phyloP scores from a whole-genome alignment of 1,284 basidiomycete species.

The Ganoderma meredithae region DNA sequence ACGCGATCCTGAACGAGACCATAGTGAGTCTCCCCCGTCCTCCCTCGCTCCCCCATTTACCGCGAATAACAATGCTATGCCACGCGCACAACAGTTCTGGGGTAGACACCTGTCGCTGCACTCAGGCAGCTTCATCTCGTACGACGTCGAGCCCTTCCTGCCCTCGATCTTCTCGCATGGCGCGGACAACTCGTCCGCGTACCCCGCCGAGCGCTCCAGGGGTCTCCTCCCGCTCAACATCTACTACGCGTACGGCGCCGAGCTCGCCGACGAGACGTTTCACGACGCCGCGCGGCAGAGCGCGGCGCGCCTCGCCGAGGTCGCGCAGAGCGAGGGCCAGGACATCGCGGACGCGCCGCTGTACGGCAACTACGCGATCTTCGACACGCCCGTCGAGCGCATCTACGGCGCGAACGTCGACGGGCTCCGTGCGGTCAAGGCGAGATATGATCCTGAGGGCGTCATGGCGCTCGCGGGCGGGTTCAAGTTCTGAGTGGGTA shows the following conservation, averaged over 20 bases:
- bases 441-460: slow-evolving; percentile 53
- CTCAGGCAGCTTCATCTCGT: slow-evolving; percentile 47
- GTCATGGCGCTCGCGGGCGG: slow-evolving; percentile 69
- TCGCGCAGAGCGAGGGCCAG: slow-evolving; percentile 53
- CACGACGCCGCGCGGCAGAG: slow-evolving; percentile 48
- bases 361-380: slow-evolving; percentile 63
- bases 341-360: slow-evolving; percentile 46
- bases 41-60: neutral
- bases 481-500: slow-evolving; percentile 43
- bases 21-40: slow-evolving; percentile 42
- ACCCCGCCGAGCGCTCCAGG: slow-evolving; percentile 51
- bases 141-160: slow-evolving; percentile 65
- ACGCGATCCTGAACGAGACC: slow-evolving; percentile 58
- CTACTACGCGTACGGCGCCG: slow-evolving; percentile 51
- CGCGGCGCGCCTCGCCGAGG: slow-evolving; percentile 45
- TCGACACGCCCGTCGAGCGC: slow-evolving; percentile 50
- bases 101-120: slow-evolving; percentile 32
- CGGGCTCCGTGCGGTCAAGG: slow-evolving; percentile 49
- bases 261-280: slow-evolving; percentile 47
- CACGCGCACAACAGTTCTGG: slow-evolving; percentile 44
- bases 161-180: slow-evolving; percentile 51
- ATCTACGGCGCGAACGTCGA: slow-evolving; percentile 58
- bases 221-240: slow-evolving; percentile 56
- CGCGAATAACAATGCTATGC: too few relatives aligned
- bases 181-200: slow-evolving; percentile 48